phyloP scores from a whole-genome alignment of 176 grass and related monocot species.

The Urochloa ruziziensis region DNA sequence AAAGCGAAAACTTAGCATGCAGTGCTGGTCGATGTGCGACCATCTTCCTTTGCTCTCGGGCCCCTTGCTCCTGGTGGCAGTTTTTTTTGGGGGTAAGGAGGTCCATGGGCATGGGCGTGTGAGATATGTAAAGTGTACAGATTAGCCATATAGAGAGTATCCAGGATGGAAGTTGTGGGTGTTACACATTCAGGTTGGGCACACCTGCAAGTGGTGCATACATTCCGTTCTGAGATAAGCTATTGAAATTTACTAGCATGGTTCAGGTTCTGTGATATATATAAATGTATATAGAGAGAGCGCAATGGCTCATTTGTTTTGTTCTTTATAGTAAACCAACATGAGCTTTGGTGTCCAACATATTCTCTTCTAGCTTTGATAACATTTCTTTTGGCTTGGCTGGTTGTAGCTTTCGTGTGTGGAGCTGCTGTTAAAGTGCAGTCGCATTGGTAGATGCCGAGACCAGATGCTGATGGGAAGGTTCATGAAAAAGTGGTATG shows the following conservation, averaged over 20 bases:
- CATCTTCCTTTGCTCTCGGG: background rate
- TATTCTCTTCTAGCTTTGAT: background rate
- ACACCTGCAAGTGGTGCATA: background rate
- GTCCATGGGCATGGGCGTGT: background rate
- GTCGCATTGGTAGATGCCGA: background rate
- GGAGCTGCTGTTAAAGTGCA: background rate
- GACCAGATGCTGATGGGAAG: background rate
- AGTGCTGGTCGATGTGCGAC: background rate
- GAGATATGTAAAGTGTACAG: constrained; percentile 43
- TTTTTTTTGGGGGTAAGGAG: constrained; percentile 15
- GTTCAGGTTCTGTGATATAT: background rate
- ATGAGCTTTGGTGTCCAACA: background rate
- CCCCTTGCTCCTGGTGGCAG: background rate
- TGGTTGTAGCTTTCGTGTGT: background rate
- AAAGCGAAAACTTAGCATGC: background rate
- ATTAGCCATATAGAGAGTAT: constrained; percentile 15
- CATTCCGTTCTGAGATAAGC: constrained; percentile 15
- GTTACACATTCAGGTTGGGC: background rate
- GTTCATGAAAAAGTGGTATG: background rate
- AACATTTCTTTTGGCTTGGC: background rate
- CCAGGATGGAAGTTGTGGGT: background rate
- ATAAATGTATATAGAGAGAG: no score
- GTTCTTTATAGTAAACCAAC: background rate
- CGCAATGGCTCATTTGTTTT: background rate
- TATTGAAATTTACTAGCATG: background rate